Evolutionary conservation across 148 eudicot genomes (phyloP).

Genomic region (Gaultheria prostrata): DNA sequence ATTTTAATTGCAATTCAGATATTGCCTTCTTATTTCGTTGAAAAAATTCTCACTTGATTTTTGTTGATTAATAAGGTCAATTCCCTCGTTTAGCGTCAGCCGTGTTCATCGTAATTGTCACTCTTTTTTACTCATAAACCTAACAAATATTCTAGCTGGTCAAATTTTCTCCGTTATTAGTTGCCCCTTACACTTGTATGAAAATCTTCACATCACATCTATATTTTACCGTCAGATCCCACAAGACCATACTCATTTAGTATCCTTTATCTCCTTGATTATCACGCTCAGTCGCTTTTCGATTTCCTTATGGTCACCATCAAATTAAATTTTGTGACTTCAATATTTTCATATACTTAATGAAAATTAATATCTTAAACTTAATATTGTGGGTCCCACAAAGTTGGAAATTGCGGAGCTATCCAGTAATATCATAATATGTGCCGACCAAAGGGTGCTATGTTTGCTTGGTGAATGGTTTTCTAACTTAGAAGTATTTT

Average conservation of each 20-base stretch:
- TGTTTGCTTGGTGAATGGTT: not conserved
- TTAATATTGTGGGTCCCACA: not conserved
- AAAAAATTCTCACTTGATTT: not conserved
- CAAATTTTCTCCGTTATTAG: not conserved
- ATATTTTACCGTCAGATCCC: not conserved
- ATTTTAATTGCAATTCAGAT: not conserved
- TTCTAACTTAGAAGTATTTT: not conserved
- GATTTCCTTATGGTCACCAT: not conserved
- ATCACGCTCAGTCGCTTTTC: not conserved
- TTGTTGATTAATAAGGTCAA: not conserved
- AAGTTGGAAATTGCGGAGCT: not conserved
- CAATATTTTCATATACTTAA: not conserved
- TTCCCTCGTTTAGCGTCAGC: not conserved
- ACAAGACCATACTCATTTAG: not conserved
- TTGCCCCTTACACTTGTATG: not conserved
- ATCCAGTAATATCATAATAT: not conserved
- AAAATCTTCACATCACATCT: not conserved
- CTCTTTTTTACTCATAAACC: not conserved
- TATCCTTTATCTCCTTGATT: not conserved
- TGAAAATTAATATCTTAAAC: not conserved
- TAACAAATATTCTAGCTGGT: not conserved
- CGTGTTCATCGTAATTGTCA: not conserved
- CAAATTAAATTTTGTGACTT: not conserved
- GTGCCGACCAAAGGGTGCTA: not conserved
- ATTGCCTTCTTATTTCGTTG: not conserved